Conservation (phyloP, 805 yeast species). For the Candida sithepensis region DNA sequence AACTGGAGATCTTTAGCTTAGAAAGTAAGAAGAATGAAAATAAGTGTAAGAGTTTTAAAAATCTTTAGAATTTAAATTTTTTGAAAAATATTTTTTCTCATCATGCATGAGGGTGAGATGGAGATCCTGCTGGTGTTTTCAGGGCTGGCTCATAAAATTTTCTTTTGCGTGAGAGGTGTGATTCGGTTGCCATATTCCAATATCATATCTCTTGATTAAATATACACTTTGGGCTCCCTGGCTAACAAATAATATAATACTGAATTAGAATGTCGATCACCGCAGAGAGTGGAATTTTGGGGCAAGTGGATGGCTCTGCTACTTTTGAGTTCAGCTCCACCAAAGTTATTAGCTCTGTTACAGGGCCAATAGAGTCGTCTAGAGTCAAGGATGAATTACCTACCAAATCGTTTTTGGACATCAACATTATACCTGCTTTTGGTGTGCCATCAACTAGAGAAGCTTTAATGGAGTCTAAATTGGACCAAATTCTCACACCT, state of each 20-base stretch:
- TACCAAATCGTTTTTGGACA: constrained; percentile 69
- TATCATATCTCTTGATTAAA: no score
- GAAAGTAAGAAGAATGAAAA: no score
- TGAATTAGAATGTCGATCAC: constrained; percentile 3
- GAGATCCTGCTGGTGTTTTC: no score
- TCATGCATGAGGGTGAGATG: background rate
- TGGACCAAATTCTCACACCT: constrained; percentile 58
- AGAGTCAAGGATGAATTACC: constrained; percentile 82
- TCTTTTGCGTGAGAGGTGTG: no score
- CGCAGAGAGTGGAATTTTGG: constrained; percentile 30
- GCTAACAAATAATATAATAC: no score
- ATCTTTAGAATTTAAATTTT: background rate
- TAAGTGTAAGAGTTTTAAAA: background rate
- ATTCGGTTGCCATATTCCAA: no score
- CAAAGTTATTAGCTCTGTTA: constrained; percentile 67
- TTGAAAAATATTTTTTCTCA: background rate
- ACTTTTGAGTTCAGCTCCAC: constrained; percentile 48
- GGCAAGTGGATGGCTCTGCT: constrained; percentile 80
- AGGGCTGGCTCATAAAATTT: background rate
- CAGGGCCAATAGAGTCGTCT: constrained; percentile 84
- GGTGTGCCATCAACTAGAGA: constrained; percentile 78
- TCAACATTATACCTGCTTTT: constrained; percentile 70
- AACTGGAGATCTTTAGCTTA: no score
- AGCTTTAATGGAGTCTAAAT: constrained; percentile 65
- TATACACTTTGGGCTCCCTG: no score